Base-by-base conservation (phyloP, 2,329 filamentous ascomycete genomes). In the Neopestalotiopsis clavispora region DNA sequence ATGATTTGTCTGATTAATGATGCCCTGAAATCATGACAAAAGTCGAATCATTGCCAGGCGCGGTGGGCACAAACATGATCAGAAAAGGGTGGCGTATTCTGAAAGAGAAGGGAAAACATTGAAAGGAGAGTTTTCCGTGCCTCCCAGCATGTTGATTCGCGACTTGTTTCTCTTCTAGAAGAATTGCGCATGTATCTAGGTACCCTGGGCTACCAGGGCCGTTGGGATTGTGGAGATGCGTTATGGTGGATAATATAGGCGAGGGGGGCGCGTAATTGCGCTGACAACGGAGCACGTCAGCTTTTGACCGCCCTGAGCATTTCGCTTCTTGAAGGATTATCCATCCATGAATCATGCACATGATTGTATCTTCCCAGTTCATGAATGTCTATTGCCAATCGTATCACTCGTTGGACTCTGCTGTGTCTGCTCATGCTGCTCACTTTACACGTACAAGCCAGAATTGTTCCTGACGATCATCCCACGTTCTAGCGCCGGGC, bases 241-340 rank as follows among this genome's bases (percentile, higher is more conserved):
- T 52, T 52, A 52, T 52, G 45, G 45, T 52, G 45, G n/a, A 52
- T n/a, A 52, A 17, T 52, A 52, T 52, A 52, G 45, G 45, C 45
- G 45, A 52, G 45, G 45, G 45, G 20, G 45, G 45, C 45, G 45
- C 45, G 45, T 52, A 52, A 52, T 52, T 52, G 20, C 45, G 20
- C 17, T 52, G 17, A n/a, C 17, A 17, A n/a, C 6, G 45, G 17
- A 23, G 45, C 14, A 52, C 45, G 45, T 52, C n/a, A 52, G 45
- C 45, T 6, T 52, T n/a, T 52, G 45, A 52, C 45, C 45, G 45
- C 45, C 23, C 23, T 52, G 17, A 12, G 17, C 45, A 52, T 10
- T n/a, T 52, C 45, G n/a, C n/a, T 52, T 20, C n/a, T 23, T 10
- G 17, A n/a, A n/a, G 9, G 2, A 23, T 23, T 10, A 23, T 1